Percentiles rank a stretch among this genome's conserved stretches.
Conservation (phyloP, 1,284 basidiomycete genomes). For the Ustilago shanxiensis region DNA sequence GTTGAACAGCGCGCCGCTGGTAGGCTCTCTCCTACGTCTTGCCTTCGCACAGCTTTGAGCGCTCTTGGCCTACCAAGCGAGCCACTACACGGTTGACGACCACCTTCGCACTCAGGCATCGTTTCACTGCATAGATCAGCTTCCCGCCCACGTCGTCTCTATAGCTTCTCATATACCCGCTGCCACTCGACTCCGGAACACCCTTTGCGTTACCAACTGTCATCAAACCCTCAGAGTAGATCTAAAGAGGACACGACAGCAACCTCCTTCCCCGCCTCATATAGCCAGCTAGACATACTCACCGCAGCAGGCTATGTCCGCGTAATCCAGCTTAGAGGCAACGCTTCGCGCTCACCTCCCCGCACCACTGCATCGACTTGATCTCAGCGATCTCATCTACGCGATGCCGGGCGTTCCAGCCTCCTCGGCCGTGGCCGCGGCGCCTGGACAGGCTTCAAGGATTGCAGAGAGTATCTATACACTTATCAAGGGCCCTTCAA, state of each 20-base stretch:
- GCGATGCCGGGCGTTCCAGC: conserved; percentile 12
- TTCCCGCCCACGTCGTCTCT: no score
- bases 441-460: neutral
- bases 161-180: no score
- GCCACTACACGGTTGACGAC: neutral
- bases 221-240: neutral
- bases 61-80: no score
- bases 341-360: conserved; percentile 2
- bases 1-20: no score
- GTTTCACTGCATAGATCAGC: no score
- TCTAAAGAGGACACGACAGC: neutral
- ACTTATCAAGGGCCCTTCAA: conserved; percentile 25
- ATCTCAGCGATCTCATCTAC: neutral
- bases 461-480: conserved; percentile 1
- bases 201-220: no score
- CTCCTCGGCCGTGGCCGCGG: neutral
- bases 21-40: no score
- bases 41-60: no score
- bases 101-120: neutral
- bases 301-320: neutral
- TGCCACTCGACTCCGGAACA: no score
- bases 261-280: neutral
- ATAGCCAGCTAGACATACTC: neutral
- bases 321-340: conserved; percentile 2
- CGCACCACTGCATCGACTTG: neutral